These are phyloP conservation scores for Colletotrichum theobromicola DNA, from an alignment of 2,329 filamentous ascomycete species.

Conservation along the genomic window DNA sequence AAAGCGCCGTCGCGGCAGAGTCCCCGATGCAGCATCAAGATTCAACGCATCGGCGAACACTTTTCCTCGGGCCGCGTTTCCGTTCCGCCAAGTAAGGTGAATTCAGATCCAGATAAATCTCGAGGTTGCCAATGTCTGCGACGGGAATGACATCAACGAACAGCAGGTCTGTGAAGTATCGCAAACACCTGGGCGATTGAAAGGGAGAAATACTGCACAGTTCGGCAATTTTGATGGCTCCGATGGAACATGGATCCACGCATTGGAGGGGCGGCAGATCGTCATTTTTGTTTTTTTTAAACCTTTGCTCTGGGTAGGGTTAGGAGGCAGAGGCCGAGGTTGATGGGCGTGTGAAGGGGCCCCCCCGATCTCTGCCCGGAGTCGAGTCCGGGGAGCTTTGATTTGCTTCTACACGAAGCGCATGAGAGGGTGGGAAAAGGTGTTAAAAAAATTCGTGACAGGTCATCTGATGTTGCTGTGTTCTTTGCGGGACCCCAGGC, in stretches of 20 bases:
- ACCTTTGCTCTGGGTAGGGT: background rate
- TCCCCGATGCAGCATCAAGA: background rate
- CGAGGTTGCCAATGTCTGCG: background rate
- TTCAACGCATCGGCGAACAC: background rate
- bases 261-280: background rate
- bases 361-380: background rate
- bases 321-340: background rate
- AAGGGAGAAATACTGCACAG: background rate
- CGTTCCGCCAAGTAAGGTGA: background rate
- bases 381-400: background rate
- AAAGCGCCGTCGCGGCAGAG: background rate
- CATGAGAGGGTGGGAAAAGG: background rate
- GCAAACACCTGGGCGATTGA: background rate
- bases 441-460: background rate
- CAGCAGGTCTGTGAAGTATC: background rate
- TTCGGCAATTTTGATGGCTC: background rate
- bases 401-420: background rate
- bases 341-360: background rate
- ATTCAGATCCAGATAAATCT: background rate
- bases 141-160: background rate
- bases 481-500: background rate
- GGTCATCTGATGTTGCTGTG: constrained; percentile 10
- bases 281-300: background rate
- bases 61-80: background rate
- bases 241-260: background rate